These are phyloP conservation scores for Saitozyma sp. DNA, from an alignment of 768 basidiomycete species.

Conservation along the genomic window DNA sequence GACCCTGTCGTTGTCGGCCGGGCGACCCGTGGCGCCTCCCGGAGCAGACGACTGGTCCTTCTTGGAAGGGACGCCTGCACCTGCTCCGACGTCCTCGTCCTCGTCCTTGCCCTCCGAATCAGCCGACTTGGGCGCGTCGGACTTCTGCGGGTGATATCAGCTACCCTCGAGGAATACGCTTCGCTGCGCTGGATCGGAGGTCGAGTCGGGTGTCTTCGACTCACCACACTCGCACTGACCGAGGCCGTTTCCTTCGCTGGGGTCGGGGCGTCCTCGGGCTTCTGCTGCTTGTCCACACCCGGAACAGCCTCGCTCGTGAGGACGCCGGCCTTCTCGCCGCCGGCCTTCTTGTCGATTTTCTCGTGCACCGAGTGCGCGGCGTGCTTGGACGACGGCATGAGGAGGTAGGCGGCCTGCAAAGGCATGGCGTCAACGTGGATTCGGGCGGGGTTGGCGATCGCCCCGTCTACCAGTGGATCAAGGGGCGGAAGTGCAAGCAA, in stretches of 20 bases:
- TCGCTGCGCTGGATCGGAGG: too few relatives aligned
- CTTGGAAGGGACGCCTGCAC: too few relatives aligned
- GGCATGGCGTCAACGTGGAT: too few relatives aligned
- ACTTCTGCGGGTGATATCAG: background rate
- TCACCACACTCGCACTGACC: too few relatives aligned
- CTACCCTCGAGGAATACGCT: too few relatives aligned
- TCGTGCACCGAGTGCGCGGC: background rate
- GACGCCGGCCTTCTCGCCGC: background rate
- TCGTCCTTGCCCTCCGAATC: background rate
- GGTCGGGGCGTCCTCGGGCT: background rate
- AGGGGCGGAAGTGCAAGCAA: background rate
- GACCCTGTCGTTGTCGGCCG: background rate
- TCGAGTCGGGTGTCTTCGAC: too few relatives aligned
- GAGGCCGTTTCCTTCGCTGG: too few relatives aligned
- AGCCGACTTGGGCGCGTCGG: background rate
- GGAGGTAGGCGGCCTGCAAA: background rate
- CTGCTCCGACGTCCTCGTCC: background rate
- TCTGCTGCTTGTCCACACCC: background rate
- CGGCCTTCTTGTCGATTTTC: background rate
- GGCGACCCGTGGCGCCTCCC: too few relatives aligned
- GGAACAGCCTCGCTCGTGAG: background rate
- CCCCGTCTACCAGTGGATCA: too few relatives aligned
- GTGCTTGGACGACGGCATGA: background rate
- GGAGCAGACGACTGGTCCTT: too few relatives aligned
- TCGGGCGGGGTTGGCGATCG: too few relatives aligned